Evolutionary conservation across 2,329 filamentous ascomycete species (phyloP).

Genomic region (Epichloe festucae): DNA sequence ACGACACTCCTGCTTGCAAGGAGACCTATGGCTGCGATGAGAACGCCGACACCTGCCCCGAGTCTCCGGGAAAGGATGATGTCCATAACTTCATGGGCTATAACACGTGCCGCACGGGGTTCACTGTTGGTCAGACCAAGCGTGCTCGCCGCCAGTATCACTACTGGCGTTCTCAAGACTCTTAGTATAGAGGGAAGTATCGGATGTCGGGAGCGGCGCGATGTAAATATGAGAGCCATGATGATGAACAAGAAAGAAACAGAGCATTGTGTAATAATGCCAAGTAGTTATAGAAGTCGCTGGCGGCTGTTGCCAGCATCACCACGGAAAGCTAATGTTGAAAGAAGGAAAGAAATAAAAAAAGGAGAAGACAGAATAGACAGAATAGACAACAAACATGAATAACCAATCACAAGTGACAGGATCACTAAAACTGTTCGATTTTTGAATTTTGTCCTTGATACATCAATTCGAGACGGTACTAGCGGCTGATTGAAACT

Average conservation of each 20-base stretch:
- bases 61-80: slow-evolving; percentile 12
- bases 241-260: not conserved
- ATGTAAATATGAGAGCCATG: not conserved
- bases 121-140: not conserved
- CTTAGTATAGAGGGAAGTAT: too few relatives aligned
- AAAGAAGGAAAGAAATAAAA: too few relatives aligned
- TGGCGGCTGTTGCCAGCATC: not conserved
- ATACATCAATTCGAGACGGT: too few relatives aligned
- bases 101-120: not conserved
- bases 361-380: too few relatives aligned
- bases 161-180: not conserved
- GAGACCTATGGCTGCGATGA: slow-evolving; percentile 18
- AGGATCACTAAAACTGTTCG: too few relatives aligned
- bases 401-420: too few relatives aligned
- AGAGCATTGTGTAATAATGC: not conserved
- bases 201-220: not conserved
- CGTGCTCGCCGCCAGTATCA: not conserved
- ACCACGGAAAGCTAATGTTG: not conserved
- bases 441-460: too few relatives aligned
- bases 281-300: not conserved
- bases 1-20: slow-evolving; percentile 24
- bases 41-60: slow-evolving; percentile 16
- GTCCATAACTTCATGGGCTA: slow-evolving; percentile 19
- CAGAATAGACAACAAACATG: too few relatives aligned
- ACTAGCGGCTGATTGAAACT: too few relatives aligned